phyloP scores from a whole-genome alignment of 371 early-diverging fungal genomes.

The Actinomortierella wolfii region DNA sequence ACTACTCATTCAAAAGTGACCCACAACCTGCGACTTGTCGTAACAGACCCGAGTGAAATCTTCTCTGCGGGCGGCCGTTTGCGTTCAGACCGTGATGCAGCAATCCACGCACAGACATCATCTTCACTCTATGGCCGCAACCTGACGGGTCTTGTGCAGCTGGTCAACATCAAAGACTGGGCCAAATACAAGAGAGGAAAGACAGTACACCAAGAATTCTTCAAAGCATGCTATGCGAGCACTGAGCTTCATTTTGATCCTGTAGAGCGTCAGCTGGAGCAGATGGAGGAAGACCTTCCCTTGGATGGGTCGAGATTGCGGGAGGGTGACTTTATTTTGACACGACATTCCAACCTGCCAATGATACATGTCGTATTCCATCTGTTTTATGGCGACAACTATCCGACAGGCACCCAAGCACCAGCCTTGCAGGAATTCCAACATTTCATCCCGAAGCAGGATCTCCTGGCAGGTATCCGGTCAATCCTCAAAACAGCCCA shows the following conservation, averaged over 20 bases:
- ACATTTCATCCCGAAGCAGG: constrained; percentile 21
- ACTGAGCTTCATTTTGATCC: constrained; percentile 82
- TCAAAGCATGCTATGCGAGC: constrained; percentile 67
- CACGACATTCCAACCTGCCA: constrained; percentile 80
- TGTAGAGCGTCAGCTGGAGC: constrained; percentile 66
- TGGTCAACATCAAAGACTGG: constrained; percentile 67
- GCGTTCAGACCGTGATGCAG: constrained; percentile 60
- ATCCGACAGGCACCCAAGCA: neutral
- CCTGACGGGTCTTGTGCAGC: constrained; percentile 66
- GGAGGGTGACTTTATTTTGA: constrained; percentile 74
- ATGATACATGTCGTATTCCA: constrained; percentile 78
- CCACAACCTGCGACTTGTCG: constrained; percentile 69
- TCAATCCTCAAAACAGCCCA: constrained; percentile 66
- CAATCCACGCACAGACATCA: constrained; percentile 74
- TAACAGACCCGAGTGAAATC: constrained; percentile 56
- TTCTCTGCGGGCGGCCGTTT: constrained; percentile 51
- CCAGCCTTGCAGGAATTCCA: constrained; percentile 14
- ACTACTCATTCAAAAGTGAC: constrained; percentile 73
- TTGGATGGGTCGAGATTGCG: constrained; percentile 41
- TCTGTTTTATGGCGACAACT: constrained; percentile 40
- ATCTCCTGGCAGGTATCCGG: constrained; percentile 65
- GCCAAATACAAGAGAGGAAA: constrained; percentile 62
- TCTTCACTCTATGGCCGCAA: constrained; percentile 70
- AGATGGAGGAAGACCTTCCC: constrained; percentile 59
- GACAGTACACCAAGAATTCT: constrained; percentile 52